Percentiles rank a stretch among this genome's conserved stretches.
Evolutionary conservation across 768 basidiomycete genomes (phyloP).

Genomic region (Tremella mesenterica): DNA sequence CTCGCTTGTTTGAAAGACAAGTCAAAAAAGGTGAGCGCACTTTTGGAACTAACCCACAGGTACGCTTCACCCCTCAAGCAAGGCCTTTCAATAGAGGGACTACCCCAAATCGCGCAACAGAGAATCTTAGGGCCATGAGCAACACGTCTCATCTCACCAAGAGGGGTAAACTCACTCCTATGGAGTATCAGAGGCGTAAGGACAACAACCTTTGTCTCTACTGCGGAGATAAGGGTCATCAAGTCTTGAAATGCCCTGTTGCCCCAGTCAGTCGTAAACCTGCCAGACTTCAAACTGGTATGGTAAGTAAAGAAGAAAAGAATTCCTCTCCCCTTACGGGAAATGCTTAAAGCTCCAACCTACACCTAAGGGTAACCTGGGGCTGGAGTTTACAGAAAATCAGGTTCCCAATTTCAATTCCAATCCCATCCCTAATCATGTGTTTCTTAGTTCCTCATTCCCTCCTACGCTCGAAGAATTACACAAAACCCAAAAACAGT

Average conservation of each 20-base stretch:
- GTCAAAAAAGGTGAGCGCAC: slow-evolving; percentile 7
- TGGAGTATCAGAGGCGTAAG: slow-evolving; percentile 10
- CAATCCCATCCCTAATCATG: background rate
- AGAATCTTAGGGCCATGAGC: background rate
- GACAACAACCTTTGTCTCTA: slow-evolving; percentile 15
- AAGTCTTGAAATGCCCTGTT: background rate
- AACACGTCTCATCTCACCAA: background rate
- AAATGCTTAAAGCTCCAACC: background rate
- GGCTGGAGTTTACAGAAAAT: background rate
- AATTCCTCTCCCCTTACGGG: background rate
- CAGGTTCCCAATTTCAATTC: background rate
- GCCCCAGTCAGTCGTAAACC: background rate
- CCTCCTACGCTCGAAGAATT: background rate
- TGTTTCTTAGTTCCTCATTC: too few relatives aligned
- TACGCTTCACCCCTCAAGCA: background rate
- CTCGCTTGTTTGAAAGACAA: slow-evolving; percentile 8
- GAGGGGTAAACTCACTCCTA: slow-evolving; percentile 2
- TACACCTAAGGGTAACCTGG: background rate
- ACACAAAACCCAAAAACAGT: background rate
- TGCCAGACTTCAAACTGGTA: background rate
- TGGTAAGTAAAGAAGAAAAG: background rate
- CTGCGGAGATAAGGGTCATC: slow-evolving; percentile 6
- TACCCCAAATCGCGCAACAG: background rate
- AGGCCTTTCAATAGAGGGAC: too few relatives aligned
- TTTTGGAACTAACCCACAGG: background rate